Evolutionary conservation across 2,329 filamentous ascomycete species (phyloP), one percentile per base, ranked within the genome.

Genomic region (Fusarium pseudoanthophilum): DNA sequence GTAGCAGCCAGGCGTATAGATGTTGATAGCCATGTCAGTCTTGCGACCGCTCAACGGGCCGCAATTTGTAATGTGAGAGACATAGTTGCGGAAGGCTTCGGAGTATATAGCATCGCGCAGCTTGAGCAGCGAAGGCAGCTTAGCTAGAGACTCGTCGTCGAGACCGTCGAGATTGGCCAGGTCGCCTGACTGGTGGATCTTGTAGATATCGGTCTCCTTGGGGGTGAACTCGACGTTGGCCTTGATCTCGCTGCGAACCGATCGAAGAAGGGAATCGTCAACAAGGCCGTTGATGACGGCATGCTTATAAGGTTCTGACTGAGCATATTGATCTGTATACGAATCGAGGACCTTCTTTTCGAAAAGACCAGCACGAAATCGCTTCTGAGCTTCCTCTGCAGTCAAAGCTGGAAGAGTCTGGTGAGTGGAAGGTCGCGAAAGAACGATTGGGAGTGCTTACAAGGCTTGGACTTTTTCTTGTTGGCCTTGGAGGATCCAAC

Each of bases 171-270:
- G 90, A 83, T 99, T 99, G 52, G 96, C 96, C 39, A 99, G 89
- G 82, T 99, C 96, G 74, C 96, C 96, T 9, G 95, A 98, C 86
- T 99, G 96, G 87, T 98, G 95, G 80, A 99, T 98, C 84, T 97
- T 97, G 89, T 99, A 99, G 78, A 99, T 99, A 82, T 99, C 96
- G 53, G 96, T 99, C 84, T 99, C 96, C 83, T 99, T 99, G 77
- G 95, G 95, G 18, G 96, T 98, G 85, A 99, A 99, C 75, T 93
- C 92, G 75, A 99, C 93, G 80, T 97, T 95, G 76, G 92, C 88
- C 82, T 92, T 92, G 82, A 98, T 95, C 85, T 99, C 96, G 79
- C 89, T 85, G 80, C 96, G 95, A 67, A 99, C 96, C 62, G 90
- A 87, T 78, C 95, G 95, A 52, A 99, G 90, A 24, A 99, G 91